A percentile compares a stretch with the other conserved stretches of the same genome.
Conservation (phyloP, 306 rosid species). For the Mimosa bimucronata region DNA sequence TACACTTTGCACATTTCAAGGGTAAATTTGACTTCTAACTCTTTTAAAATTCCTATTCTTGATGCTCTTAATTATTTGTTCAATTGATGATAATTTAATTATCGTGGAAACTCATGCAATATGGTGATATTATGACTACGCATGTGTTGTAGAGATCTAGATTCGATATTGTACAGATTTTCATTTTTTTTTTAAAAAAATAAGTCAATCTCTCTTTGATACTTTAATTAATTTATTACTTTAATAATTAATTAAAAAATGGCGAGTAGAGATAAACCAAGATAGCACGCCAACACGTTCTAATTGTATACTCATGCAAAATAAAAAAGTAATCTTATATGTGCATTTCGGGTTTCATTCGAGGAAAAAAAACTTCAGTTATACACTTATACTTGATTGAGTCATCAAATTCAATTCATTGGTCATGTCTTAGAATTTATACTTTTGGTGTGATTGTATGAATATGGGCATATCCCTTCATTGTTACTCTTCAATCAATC, state of each 20-base stretch:
- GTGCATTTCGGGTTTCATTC: neutral
- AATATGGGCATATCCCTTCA: neutral
- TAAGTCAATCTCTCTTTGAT: neutral
- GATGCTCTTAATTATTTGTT: neutral
- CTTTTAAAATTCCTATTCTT: neutral
- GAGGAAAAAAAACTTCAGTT: neutral
- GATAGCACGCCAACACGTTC: neutral
- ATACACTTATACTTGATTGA: too few relatives aligned
- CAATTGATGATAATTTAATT: neutral
- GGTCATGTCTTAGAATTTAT: neutral
- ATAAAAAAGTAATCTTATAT: neutral
- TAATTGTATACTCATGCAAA: neutral
- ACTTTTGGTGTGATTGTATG: neutral
- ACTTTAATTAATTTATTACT: neutral
- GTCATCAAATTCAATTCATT: neutral
- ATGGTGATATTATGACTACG: neutral
- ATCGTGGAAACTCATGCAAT: neutral
- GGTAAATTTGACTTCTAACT: too few relatives aligned
- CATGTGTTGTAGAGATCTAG: neutral
- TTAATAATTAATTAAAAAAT: neutral
- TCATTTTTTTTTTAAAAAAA: neutral
- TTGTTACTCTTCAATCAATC: neutral
- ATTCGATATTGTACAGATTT: neutral
- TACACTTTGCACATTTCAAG: too few relatives aligned
- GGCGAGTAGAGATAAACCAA: neutral